Percentiles rank a stretch among this genome's conserved stretches.
Evolutionary conservation across 1,284 basidiomycete species (phyloP).

Genomic region (Ustilago loliicola): DNA sequence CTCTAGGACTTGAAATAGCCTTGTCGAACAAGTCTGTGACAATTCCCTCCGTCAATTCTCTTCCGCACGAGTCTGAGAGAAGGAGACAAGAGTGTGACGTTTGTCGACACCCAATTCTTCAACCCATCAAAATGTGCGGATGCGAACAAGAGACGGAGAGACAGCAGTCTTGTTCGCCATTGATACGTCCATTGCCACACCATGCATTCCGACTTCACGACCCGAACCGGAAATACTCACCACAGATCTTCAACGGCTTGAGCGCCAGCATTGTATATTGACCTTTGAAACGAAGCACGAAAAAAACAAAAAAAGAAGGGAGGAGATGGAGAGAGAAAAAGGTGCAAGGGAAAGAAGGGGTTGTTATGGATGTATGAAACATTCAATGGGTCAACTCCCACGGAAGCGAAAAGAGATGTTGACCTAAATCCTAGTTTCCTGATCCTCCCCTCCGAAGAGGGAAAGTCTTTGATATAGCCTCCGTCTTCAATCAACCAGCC

Average conservation of each 20-base stretch:
- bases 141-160: neutral
- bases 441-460: neutral
- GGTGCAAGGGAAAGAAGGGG: neutral
- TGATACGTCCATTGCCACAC: neutral
- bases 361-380: slow-evolving; percentile 34
- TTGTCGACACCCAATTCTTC: neutral
- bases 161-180: slow-evolving; percentile 15
- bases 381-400: slow-evolving; percentile 44
- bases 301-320: neutral
- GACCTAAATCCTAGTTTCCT: slow-evolving; percentile 54
- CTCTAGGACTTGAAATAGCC: slow-evolving; percentile 18
- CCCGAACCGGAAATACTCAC: slow-evolving; percentile 10
- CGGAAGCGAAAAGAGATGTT: slow-evolving; percentile 19
- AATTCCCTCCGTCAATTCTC: neutral
- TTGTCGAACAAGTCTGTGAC: slow-evolving; percentile 20
- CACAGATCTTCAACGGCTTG: neutral
- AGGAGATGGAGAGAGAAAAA: neutral
- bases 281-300: neutral
- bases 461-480: slow-evolving; percentile 47
- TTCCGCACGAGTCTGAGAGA: neutral
- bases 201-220: neutral
- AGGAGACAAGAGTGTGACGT: neutral
- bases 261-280: neutral
- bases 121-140: neutral
- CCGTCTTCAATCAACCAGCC: slow-evolving; percentile 66